Base-by-base conservation (phyloP, 179 eudicot genomes). In the Spinacia oleracea region DNA sequence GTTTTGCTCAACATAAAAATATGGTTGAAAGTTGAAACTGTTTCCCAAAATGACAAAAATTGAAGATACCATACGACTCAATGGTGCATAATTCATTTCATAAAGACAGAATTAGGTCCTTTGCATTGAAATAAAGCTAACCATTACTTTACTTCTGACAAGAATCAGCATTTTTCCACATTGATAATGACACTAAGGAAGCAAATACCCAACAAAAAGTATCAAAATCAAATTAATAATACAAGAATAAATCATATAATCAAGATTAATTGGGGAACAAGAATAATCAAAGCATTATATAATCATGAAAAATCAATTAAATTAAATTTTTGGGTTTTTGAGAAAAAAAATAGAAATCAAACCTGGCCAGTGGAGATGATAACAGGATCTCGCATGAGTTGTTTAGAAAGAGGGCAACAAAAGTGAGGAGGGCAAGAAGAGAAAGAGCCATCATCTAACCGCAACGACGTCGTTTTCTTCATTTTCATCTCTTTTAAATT, bases 361-460 rank as follows among this genome's bases (percentile, higher is more conserved):
- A 94, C 98, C 97, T 90, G 94, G 51, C 98, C 98, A 69, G 97
- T 80, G 70, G 98, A 81, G 50, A 94, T 67, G 46, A 94, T 80
- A 40, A 94, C 98, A 74, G 98, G 98, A 83, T 94, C 97, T 53
- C 79, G 85, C 90, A 94, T 94, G 64, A 94, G 89, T 29, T 84
- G 86, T 74, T 86, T 88, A 14, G 98, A 94, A 68, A 94, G 87
- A 40, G 98, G 98, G 72, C 98, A 94, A 38, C 88, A 85, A 73
- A 89, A 91, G 70, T 90, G 89, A 15, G 85, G 87, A 14, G 98
- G 98, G n/a, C 83, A 80, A 45, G 64, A 80, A 45, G 70, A 63
- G 20, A 51, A 48, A n/a, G 77, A 64, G 3, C 63, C 46, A 77
- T 74, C 79, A 48, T 78, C 70, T 55, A 77, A 42, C 35, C 67